Percentiles rank a stretch among this genome's conserved stretches.
Conservation (phyloP, 805 yeast species). For the Yamadazyma olivae region DNA sequence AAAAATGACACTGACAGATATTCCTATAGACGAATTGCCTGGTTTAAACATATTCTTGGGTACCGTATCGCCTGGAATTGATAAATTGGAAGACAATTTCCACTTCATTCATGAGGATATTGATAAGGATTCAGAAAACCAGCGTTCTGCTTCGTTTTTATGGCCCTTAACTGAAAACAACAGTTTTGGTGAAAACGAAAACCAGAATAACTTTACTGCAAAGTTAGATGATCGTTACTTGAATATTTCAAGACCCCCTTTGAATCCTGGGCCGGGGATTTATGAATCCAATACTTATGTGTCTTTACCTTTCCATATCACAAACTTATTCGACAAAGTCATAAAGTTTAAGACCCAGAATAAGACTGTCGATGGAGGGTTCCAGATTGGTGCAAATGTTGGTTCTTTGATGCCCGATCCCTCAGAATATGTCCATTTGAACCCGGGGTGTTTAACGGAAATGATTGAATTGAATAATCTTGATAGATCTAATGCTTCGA, state of each 20-base stretch:
- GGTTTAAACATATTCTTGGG: constrained; percentile 26
- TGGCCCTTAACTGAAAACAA: constrained; percentile 6
- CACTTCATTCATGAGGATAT: constrained; percentile 24
- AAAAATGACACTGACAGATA: constrained; percentile 23
- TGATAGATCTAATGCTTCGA: constrained; percentile 8
- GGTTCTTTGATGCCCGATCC: constrained; percentile 54
- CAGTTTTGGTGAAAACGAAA: neutral
- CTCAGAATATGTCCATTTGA: constrained; percentile 48
- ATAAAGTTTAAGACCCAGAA: constrained; percentile 28
- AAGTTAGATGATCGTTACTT: constrained; percentile 24
- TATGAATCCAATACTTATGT: constrained; percentile 51
- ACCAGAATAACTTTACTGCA: constrained; percentile 8
- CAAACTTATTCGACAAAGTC: constrained; percentile 36
- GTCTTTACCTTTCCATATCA: constrained; percentile 49
- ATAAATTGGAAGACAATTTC: constrained; percentile 28
- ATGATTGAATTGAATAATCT: constrained; percentile 14
- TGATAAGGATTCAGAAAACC: constrained; percentile 1
- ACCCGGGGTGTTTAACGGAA: constrained; percentile 49
- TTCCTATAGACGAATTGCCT: constrained; percentile 22
- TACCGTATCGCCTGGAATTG: constrained; percentile 37
- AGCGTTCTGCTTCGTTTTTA: constrained; percentile 1
- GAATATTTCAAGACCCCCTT: constrained; percentile 37
- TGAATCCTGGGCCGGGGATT: constrained; percentile 20
- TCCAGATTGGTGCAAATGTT: constrained; percentile 51
- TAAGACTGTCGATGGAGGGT: constrained; percentile 39